Base-by-base conservation (phyloP, 306 rosid species). In the Luffa acutangula region DNA sequence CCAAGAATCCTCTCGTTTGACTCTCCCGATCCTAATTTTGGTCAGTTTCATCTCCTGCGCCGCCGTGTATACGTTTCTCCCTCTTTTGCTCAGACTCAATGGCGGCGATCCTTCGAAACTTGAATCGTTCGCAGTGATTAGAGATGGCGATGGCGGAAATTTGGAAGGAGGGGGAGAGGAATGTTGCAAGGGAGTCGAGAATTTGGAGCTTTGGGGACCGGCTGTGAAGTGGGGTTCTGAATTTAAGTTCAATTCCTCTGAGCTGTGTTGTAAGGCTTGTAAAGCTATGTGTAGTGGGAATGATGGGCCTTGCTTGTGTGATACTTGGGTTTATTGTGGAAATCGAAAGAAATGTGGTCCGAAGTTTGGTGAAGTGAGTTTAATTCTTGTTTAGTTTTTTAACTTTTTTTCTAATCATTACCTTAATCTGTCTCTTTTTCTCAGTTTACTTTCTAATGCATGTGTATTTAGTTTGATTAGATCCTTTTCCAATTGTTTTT, bases 171-270 rank as follows among this genome's bases (percentile, higher is more conserved):
- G 56, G 59, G 43, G n/a, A 2, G 76, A 80, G 33, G 84, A 85
- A 59, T 92, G 98, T 66, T 95, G 97, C 36, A 84, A 91, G 69
- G 98, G 98, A 67, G 80, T 91, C 81, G 92, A 89, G 70, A 84
- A 83, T 83, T 82, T 88, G 87, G 98, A 95, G 87, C 90, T 91
- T 5, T 95, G 98, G 98, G 98, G 98, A 53, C 81, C 86, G 3
- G 89, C 97, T 52, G 98, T 95, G 80, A 95, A 92, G 83, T 95
- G 97, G 97, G 97, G 97, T 71, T 89, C 98, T 10, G 91, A 90
- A 12, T 95, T 95, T 76, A 95, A 92, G 75, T 89, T 90, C 84
- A 89, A 90, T 70, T 87, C 81, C 64, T 87, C 97, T 0, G 84
- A 85, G 85, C 87, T 53, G 17, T 95, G 98, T 79, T 95, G 98